These are phyloP conservation scores for Ambrosia artemisiifolia DNA, from an alignment of 129 eudicot species.

Conservation along the genomic window DNA sequence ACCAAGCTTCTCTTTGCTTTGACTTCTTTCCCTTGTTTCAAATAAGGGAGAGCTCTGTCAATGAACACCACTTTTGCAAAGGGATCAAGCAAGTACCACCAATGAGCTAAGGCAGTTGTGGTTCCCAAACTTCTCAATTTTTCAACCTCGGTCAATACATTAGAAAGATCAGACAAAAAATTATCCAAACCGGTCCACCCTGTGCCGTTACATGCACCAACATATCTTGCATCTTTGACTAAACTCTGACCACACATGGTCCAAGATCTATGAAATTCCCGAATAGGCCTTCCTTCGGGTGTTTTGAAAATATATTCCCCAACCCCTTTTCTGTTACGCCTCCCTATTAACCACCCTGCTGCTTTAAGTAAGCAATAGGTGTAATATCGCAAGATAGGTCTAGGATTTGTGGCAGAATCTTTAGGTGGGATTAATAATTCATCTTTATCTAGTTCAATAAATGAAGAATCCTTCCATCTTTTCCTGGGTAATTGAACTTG, in stretches of 20 bases:
- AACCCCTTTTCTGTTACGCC: constrained; percentile 60
- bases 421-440: constrained; percentile 43
- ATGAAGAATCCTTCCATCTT: constrained; percentile 58
- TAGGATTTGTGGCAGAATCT: constrained; percentile 57
- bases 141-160: constrained; percentile 43
- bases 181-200: constrained; percentile 53
- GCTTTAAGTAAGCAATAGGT: constrained; percentile 56
- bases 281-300: constrained; percentile 89
- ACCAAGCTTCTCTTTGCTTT: constrained; percentile 44
- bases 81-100: constrained; percentile 89
- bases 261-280: constrained; percentile 87
- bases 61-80: constrained; percentile 78
- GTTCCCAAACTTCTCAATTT: constrained; percentile 36
- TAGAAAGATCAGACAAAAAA: constrained; percentile 59
- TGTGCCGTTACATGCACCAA: constrained; percentile 33
- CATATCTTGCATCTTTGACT: constrained; percentile 32
- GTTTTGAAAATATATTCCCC: constrained; percentile 73
- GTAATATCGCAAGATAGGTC: constrained; percentile 68
- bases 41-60: constrained; percentile 47
- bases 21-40: constrained; percentile 61
- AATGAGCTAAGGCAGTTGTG: constrained; percentile 47
- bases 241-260: constrained; percentile 57
- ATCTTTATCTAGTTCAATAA: constrained; percentile 48
- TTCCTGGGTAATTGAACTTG: constrained; percentile 43
- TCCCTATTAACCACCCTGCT: constrained; percentile 86